Evolutionary conservation across 805 yeast genomes (phyloP).

Genomic region (Candida boidinii): DNA sequence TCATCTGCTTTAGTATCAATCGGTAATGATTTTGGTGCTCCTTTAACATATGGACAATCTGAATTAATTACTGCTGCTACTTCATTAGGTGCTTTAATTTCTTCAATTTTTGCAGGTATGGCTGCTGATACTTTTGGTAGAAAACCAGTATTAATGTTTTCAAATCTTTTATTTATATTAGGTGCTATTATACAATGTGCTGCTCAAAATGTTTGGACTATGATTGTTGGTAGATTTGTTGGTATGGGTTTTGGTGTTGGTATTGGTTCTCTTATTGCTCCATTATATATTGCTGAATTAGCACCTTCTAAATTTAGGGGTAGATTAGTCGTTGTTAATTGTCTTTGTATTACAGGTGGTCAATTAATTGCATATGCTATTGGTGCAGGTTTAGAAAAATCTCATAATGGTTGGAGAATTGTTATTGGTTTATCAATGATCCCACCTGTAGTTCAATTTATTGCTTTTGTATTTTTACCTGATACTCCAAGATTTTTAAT

Average conservation of each 20-base stretch:
- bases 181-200: constrained; percentile 85
- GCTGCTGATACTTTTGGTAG: constrained; percentile 81
- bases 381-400: constrained; percentile 75
- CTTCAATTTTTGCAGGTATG: constrained; percentile 72
- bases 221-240: constrained; percentile 85
- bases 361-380: constrained; percentile 90
- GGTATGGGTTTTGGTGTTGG: constrained; percentile 99
- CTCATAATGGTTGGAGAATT: constrained; percentile 85
- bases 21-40: constrained; percentile 61
- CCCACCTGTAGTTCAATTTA: constrained; percentile 75
- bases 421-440: constrained; percentile 85
- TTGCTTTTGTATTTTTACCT: constrained; percentile 76
- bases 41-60: constrained; percentile 67
- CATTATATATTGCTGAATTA: constrained; percentile 82
- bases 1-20: constrained; percentile 87
- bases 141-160: constrained; percentile 72
- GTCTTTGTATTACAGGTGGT: constrained; percentile 89
- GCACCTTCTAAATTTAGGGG: constrained; percentile 93
- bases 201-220: constrained; percentile 76
- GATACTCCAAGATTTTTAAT: constrained; percentile 92
- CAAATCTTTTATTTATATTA: constrained; percentile 71
- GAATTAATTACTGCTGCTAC: constrained; percentile 93
- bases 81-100: constrained; percentile 83
- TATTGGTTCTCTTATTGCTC: constrained; percentile 89
- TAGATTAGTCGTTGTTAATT: constrained; percentile 79